phyloP scores from a whole-genome alignment of 139 green algal genomes.

The Deuterostichococcus epilithicus region DNA sequence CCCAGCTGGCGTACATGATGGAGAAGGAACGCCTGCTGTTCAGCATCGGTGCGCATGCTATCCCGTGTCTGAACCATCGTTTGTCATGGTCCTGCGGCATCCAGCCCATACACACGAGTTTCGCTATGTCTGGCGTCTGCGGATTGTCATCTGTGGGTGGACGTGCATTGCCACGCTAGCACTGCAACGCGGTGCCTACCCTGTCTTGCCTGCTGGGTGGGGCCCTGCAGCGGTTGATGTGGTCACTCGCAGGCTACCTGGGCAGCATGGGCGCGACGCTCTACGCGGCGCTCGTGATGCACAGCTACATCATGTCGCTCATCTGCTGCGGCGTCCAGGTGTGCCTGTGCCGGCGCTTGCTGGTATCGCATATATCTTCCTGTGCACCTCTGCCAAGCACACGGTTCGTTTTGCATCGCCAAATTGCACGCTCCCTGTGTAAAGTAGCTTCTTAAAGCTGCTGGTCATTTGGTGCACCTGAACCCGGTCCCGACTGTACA shows the following conservation, averaged over 20 bases:
- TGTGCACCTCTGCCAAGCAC: too few species aligned
- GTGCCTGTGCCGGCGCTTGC: not conserved
- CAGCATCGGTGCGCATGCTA: constrained; percentile 40
- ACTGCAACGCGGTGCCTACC: not conserved
- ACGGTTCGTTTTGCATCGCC: not conserved
- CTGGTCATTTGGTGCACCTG: not conserved
- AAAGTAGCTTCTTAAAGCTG: not conserved
- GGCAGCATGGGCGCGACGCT: constrained; percentile 76
- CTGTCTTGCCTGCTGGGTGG: not conserved
- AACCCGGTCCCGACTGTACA: too few species aligned
- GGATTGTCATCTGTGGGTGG: not conserved
- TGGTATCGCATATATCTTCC: not conserved
- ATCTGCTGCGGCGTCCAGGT: constrained; percentile 71
- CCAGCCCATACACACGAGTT: not conserved
- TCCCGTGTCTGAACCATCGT: not conserved
- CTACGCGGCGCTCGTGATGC: constrained; percentile 78
- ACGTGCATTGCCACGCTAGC: not conserved
- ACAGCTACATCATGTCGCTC: constrained; percentile 87
- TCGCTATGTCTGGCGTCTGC: not conserved
- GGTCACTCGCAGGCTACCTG: constrained; percentile 70
- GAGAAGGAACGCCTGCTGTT: constrained; percentile 73
- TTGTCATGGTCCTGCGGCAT: not conserved
- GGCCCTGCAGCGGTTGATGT: not conserved
- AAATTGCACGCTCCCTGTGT: not conserved
- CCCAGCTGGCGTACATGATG: constrained; percentile 84